phyloP scores from a whole-genome alignment of 805 yeast genomes.

The Wickerhamiella brachini region DNA sequence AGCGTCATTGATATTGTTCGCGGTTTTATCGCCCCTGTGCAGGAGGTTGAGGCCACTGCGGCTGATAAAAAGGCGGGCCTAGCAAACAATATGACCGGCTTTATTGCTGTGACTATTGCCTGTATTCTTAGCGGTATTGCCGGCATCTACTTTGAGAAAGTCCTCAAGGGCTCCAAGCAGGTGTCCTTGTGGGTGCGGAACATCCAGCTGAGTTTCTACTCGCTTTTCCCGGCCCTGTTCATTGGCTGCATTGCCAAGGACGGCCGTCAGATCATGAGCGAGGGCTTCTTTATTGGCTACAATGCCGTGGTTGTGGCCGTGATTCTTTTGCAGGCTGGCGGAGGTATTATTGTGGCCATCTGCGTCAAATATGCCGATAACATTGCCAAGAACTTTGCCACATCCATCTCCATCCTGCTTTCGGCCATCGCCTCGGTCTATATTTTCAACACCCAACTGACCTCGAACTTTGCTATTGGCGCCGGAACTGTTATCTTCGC shows the following conservation, averaged over 20 bases:
- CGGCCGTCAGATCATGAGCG: constrained; percentile 22
- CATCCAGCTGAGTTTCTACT: constrained; percentile 28
- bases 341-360: constrained; percentile 30
- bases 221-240: constrained; percentile 28
- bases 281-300: constrained; percentile 30
- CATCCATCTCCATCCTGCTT: constrained; percentile 27
- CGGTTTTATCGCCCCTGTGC: not conserved
- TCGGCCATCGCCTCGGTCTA: constrained; percentile 27
- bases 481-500: constrained; percentile 25
- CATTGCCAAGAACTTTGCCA: constrained; percentile 30
- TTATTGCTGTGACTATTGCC: constrained; percentile 26
- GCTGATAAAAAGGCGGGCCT: constrained; percentile 9
- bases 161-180: constrained; percentile 26
- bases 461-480: constrained; percentile 25
- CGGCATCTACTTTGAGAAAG: constrained; percentile 32
- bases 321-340: constrained; percentile 28
- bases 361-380: constrained; percentile 32
- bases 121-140: constrained; percentile 29
- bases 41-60: constrained; percentile 1
- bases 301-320: constrained; percentile 27
- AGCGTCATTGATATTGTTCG: not conserved
- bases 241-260: constrained; percentile 26
- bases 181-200: constrained; percentile 30
- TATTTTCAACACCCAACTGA: constrained; percentile 25
- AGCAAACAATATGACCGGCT: constrained; percentile 17